These are phyloP conservation scores for Naganishia randhawae DNA, from an alignment of 768 basidiomycete genomes.

Conservation along the genomic window DNA sequence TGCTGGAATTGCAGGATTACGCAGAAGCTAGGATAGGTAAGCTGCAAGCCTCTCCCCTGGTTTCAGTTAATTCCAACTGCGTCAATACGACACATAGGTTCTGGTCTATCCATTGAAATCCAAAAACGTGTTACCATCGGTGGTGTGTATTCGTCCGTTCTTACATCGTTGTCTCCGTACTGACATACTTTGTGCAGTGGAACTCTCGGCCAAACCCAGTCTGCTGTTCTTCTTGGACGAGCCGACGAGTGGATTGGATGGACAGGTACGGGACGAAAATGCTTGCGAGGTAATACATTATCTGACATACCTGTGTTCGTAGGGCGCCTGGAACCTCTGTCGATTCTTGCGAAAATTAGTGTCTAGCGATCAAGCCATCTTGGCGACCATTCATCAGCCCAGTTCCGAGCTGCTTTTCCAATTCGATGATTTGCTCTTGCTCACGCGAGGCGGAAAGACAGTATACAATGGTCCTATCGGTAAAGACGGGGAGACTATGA, in stretches of 20 bases:
- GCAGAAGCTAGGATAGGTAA: slow-evolving; percentile 21
- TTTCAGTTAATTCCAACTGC: background rate
- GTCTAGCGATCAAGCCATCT: slow-evolving; percentile 72
- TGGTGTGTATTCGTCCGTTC: slow-evolving; percentile 8
- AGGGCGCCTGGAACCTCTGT: slow-evolving; percentile 71
- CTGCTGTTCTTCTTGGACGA: slow-evolving; percentile 82
- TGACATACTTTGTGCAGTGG: slow-evolving; percentile 39
- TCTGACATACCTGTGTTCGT: slow-evolving; percentile 50
- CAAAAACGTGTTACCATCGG: slow-evolving; percentile 45
- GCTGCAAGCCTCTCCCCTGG: background rate
- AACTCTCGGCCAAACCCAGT: slow-evolving; percentile 79
- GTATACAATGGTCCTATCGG: slow-evolving; percentile 22
- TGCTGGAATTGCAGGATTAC: slow-evolving; percentile 57
- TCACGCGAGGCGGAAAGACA: slow-evolving; percentile 67
- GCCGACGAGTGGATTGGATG: slow-evolving; percentile 72
- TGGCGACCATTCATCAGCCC: slow-evolving; percentile 66
- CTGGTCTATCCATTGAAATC: slow-evolving; percentile 41
- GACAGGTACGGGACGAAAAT: slow-evolving; percentile 59
- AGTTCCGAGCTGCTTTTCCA: slow-evolving; percentile 68
- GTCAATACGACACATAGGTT: slow-evolving; percentile 29
- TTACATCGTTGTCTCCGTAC: background rate
- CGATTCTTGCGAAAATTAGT: slow-evolving; percentile 68
- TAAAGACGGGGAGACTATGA: slow-evolving; percentile 4
- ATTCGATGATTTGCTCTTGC: slow-evolving; percentile 70
- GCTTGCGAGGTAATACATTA: background rate